A percentile compares a stretch with the other conserved stretches of the same genome.
Evolutionary conservation across 176 grass and related monocot genomes (phyloP).

Genomic region (Ensete glaucum): DNA sequence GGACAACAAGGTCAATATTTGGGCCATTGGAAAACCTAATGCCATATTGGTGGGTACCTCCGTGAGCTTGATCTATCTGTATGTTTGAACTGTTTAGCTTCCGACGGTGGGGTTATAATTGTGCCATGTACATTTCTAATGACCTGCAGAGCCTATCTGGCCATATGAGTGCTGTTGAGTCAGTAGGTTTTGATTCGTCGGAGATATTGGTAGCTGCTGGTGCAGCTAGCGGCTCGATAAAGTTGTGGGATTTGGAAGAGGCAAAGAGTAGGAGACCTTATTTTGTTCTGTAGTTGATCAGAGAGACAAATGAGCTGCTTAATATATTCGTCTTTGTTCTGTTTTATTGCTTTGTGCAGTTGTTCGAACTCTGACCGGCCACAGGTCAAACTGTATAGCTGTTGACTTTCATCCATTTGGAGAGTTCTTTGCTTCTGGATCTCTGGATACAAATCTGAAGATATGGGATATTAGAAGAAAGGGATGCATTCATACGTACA

Average conservation of each 20-base stretch:
- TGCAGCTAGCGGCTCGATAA: slow-evolving; percentile 89
- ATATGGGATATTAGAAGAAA: slow-evolving; percentile 98
- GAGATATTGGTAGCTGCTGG: slow-evolving; percentile 90
- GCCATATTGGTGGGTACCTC: slow-evolving; percentile 60
- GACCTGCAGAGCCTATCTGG: slow-evolving; percentile 72
- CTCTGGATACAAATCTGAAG: slow-evolving; percentile 90
- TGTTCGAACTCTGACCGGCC: slow-evolving; percentile 77
- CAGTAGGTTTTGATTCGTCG: slow-evolving; percentile 75
- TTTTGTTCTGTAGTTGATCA: slow-evolving; percentile 7
- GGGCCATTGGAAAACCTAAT: slow-evolving; percentile 95
- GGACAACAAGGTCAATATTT: slow-evolving; percentile 91
- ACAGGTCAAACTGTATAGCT: slow-evolving; percentile 85
- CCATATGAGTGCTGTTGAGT: slow-evolving; percentile 87
- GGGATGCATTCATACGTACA: slow-evolving; percentile 91
- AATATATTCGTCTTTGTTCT: neutral
- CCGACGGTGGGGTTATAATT: neutral
- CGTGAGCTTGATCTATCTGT: neutral
- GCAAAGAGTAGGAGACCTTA: slow-evolving; percentile 58
- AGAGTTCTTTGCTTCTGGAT: slow-evolving; percentile 91
- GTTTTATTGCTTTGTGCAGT: slow-evolving; percentile 39
- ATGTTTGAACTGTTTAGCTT: neutral
- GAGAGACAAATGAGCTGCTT: neutral
- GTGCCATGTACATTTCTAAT: neutral
- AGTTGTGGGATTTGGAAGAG: slow-evolving; percentile 89
- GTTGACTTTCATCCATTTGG: slow-evolving; percentile 98